Evolutionary conservation across 495 filamentous ascomycete genomes (phyloP), one percentile per base, ranked within the genome.

Genomic region (Hyaloscypha bicolor): DNA sequence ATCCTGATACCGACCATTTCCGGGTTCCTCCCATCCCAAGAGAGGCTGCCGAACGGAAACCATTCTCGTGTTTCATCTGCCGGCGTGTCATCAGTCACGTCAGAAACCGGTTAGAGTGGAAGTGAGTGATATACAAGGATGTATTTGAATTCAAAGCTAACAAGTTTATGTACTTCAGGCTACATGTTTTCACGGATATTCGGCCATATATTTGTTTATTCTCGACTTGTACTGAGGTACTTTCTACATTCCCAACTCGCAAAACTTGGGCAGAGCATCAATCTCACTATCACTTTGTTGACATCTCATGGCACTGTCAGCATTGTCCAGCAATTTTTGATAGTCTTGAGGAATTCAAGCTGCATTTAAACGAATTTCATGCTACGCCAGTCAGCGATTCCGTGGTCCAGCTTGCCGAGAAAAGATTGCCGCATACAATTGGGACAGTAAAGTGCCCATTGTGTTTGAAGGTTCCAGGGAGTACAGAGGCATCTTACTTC

Each of bases 141-240:
- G 32, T 8, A 30, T 31, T 22, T 68, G 22, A n/a, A n/a, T 9
- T 25, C 12, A 33, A 48, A 25, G 31, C 16, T 19, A 19, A 39
- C 30, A 4, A 35, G 8, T 19, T 58, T 32, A 63, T 11, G 21
- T 30, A 9, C 3, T 21, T 62, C 33, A 52, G 74, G 59, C 39
- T 66, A 3, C 74, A 77, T 57, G 70, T 77, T 6, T 76, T 74
- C 52, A 16, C 68, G 2, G 75, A 77, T 61, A 62, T 77, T 4
- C 51, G 58, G 35, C 75, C 75, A 3, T 77, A 77, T 55, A 72
- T 77, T 9, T 77, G 75, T 60, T 75, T 73, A 4, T 75, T 74
- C 55, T 12, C 62, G 2, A 56, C 53, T 16, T 76, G 75, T 42
- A 22, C 25, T 21, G 62, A 72, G 5, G 42, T 62, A 16, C 57